Evolutionary conservation across 2,329 filamentous ascomycete genomes (phyloP).

Genomic region (Onygena corvina): DNA sequence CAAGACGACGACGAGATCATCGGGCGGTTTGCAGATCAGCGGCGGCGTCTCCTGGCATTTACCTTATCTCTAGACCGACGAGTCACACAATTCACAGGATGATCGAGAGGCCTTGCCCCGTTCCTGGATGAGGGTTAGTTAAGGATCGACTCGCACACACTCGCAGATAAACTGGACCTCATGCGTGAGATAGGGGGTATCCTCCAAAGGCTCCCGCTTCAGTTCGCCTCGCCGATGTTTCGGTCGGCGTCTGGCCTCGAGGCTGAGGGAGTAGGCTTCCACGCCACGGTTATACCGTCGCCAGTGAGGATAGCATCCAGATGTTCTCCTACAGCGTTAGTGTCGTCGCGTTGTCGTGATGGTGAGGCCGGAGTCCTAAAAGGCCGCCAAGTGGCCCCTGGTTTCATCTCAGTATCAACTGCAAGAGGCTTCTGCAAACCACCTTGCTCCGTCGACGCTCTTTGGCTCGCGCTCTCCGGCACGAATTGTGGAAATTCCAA

Average conservation of each 20-base stretch:
- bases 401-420: no score
- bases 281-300: no score
- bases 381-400: no score
- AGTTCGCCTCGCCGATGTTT: constrained; percentile 4
- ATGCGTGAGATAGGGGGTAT: background rate
- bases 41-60: background rate
- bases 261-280: no score
- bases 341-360: no score
- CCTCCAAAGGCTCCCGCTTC: constrained; percentile 2
- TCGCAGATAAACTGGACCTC: background rate
- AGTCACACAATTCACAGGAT: background rate
- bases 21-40: constrained; percentile 1
- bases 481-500: background rate
- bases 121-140: background rate
- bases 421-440: no score
- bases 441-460: no score
- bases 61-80: no score
- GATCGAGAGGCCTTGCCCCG: background rate
- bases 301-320: no score
- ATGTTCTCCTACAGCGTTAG: no score
- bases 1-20: background rate
- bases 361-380: no score
- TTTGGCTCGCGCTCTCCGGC: background rate
- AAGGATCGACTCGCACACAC: background rate
- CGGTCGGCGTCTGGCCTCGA: no score